Evolutionary conservation across 192 early-diverging fungal genomes (phyloP).

Genomic region (Piromyces finnis): DNA sequence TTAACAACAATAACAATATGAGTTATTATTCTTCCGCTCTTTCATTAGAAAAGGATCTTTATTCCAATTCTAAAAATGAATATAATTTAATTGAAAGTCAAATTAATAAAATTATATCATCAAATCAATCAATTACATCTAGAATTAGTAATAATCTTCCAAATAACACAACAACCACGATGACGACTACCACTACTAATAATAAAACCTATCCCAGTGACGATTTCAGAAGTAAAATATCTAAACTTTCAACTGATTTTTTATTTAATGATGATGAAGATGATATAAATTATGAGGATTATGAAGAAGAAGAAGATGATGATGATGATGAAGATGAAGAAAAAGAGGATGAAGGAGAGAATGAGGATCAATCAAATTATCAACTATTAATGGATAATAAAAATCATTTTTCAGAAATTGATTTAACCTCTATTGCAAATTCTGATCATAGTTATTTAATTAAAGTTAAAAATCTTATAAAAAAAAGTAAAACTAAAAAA

Average conservation of each 20-base stretch:
- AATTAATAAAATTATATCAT: background rate
- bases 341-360: background rate
- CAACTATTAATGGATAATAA: background rate
- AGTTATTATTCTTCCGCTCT: background rate
- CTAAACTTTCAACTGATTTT: background rate
- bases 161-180: background rate
- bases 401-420: background rate
- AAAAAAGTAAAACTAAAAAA: background rate
- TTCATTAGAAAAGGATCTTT: background rate
- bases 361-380: background rate
- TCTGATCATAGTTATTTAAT: background rate
- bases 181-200: no score
- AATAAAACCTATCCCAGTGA: background rate
- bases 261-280: background rate
- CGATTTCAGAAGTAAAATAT: background rate
- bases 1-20: background rate
- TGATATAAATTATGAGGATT: background rate
- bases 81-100: background rate
- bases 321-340: background rate
- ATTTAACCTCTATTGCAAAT: background rate
- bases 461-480: background rate
- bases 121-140: background rate
- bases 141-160: background rate
- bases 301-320: background rate
- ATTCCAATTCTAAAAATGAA: background rate